Base-by-base conservation (phyloP, 371 early-diverging fungal species). In the Mortierella sp. region DNA sequence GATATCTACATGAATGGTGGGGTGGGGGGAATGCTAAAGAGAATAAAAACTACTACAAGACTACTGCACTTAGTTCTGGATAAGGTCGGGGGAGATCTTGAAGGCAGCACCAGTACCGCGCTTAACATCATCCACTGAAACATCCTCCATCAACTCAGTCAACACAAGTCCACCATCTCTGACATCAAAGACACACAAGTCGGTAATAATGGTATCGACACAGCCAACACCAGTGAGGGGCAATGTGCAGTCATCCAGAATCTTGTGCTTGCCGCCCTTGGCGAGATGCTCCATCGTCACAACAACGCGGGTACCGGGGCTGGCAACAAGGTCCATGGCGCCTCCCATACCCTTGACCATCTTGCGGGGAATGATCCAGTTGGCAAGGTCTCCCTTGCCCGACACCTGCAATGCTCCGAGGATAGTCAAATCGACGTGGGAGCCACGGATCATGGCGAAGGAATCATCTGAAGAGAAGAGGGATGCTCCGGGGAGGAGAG, bases 261-360 rank as follows among this genome's bases (percentile, higher is more conserved):
- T 93, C 90, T 95, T 95, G 74, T 90, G 92, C 78, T 89, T 89
- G 50, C 93, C 94, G 26, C 89, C 89, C 88, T 93, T 93, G 57
- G 93, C 90, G 50, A 90, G 85, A 76, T 95, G 95, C 80, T 95
- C 95, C 94, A 94, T 94, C 26, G 93, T 93, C n/a, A 95, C 93
- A 26, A 94, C 93, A 11, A 95, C 94, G 55, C 90, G 89, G n/a
- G 94, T 92, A 65, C 84, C 84, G 4, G 88, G 87, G 13, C 90
- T 89, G 44, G 93, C 88, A 19, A 94, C 94, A 38, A 95, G 80
- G 73, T 95, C 95, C 93, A 94, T 94, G 19, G 95, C 95, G 19
- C 95, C 94, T 34, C 95, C 95, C 92, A 91, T 92, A 75, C 95
- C 95, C 89, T 94, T 94, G 82, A 94, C 95, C 93, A 93, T 93